Conservation (phyloP, 768 basidiomycete genomes). For the Hemileccinum rubropunctum region DNA sequence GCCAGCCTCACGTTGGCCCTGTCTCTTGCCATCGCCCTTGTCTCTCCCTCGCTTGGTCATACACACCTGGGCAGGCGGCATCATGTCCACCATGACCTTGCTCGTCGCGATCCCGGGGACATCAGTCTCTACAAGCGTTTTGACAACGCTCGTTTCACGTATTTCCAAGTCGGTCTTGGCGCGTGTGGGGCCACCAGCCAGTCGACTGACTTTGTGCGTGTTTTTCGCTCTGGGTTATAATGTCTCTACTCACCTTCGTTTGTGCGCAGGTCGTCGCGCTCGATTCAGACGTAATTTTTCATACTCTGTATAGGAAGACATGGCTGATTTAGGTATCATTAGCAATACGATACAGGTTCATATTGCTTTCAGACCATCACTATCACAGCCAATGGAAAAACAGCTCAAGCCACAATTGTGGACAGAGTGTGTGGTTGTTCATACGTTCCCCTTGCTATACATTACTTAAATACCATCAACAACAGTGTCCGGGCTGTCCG, state of each 20-base stretch:
- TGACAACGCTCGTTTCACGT: slow-evolving; percentile 32
- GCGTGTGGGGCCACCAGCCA: slow-evolving; percentile 37
- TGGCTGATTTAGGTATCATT: slow-evolving; percentile 5
- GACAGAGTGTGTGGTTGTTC: slow-evolving; percentile 47
- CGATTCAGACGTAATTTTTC: slow-evolving; percentile 23
- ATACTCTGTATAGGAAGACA: not conserved
- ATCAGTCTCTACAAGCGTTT: slow-evolving; percentile 21
- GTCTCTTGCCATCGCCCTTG: slow-evolving; percentile 15
- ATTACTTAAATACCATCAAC: not conserved
- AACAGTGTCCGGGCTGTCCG: slow-evolving; percentile 67
- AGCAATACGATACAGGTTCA: slow-evolving; percentile 56
- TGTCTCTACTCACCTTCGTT: slow-evolving; percentile 3
- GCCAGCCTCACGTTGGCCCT: slow-evolving; percentile 19
- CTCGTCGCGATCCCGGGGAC: slow-evolving; percentile 26
- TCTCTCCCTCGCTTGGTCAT: slow-evolving; percentile 18
- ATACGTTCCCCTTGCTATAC: not conserved
- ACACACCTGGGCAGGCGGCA: slow-evolving; percentile 22
- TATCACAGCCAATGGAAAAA: slow-evolving; percentile 58
- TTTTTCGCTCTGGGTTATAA: not conserved
- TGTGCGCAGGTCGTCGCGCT: slow-evolving; percentile 51
- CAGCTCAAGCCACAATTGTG: slow-evolving; percentile 52
- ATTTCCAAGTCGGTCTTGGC: slow-evolving; percentile 42
- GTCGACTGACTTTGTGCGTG: slow-evolving; percentile 35
- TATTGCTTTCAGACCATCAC: slow-evolving; percentile 63
- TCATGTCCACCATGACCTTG: slow-evolving; percentile 24